Conservation (phyloP, 2,329 filamentous ascomycete genomes). For the Pestalotiopsis sp. region DNA sequence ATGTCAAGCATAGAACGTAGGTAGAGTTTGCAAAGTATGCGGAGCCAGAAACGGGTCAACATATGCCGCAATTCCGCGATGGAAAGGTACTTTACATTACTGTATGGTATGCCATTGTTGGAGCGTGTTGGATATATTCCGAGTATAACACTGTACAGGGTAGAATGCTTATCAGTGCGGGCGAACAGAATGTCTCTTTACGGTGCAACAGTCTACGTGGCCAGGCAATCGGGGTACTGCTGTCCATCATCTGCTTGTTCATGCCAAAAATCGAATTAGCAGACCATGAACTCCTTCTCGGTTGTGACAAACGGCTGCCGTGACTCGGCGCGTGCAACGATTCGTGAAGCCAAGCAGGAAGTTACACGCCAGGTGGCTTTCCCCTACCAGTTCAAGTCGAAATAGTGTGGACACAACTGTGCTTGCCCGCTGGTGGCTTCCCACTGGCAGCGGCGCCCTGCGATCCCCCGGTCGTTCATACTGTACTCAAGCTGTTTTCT, state of each 20-base stretch:
- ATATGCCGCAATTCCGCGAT: background rate
- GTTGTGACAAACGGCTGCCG: background rate
- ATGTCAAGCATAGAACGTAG: background rate
- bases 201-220: background rate
- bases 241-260: too few relatives aligned
- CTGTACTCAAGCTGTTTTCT: background rate
- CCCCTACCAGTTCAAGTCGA: background rate
- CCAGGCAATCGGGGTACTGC: background rate
- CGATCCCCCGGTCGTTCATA: background rate
- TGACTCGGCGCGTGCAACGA: slow-evolving; percentile 4
- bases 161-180: background rate
- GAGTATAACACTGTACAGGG: background rate
- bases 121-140: background rate
- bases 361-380: background rate
- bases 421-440: background rate
- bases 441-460: background rate
- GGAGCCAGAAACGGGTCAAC: background rate
- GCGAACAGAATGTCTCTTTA: background rate
- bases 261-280: too few relatives aligned
- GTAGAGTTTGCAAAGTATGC: background rate
- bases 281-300: background rate
- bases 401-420: background rate
- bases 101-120: background rate
- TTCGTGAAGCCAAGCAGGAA: background rate
- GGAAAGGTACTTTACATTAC: background rate